Percentiles rank a stretch among this genome's conserved stretches.
phyloP scores from a whole-genome alignment of 1,139 yeast genomes.

The Zhuliangozyma parablackwelliae region DNA sequence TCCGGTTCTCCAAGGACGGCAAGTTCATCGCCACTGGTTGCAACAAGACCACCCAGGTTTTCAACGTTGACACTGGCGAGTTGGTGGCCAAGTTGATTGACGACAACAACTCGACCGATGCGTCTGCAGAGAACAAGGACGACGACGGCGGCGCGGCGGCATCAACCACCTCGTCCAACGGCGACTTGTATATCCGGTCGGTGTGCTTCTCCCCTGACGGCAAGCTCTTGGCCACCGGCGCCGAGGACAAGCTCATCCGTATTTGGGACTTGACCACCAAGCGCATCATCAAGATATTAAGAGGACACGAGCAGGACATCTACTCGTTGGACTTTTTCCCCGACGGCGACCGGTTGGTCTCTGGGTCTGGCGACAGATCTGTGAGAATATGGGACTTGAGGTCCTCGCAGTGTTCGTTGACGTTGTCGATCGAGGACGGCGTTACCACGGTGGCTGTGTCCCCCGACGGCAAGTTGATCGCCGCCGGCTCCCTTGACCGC shows the following conservation, averaged over 20 bases:
- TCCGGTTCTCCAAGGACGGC: conserved; percentile 88
- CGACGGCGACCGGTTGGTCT: conserved; percentile 88
- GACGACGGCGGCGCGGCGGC: conserved; percentile 18
- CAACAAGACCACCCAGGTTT: conserved; percentile 92
- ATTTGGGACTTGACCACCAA: conserved; percentile 93
- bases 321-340: conserved; percentile 95
- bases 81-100: conserved; percentile 83
- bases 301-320: conserved; percentile 97
- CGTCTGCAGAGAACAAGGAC: conserved; percentile 17
- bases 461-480: conserved; percentile 90
- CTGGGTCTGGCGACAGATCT: conserved; percentile 96
- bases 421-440: conserved; percentile 92
- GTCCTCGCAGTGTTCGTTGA: conserved; percentile 84
- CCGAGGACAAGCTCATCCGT: conserved; percentile 93
- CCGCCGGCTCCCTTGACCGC: conserved; percentile 95
- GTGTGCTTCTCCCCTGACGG: conserved; percentile 98
- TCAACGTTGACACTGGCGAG: conserved; percentile 88
- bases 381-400: conserved; percentile 96
- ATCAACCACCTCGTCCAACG: conserved; percentile 43
- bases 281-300: conserved; percentile 79
- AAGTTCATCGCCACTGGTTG: conserved; percentile 95
- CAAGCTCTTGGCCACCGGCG: conserved; percentile 92
- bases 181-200: conserved; percentile 89
- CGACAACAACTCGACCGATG: conserved; percentile 50
- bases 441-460: conserved; percentile 97